Evolutionary conservation across 75 land plant species (phyloP).

Genomic region (Picea sitchensis): DNA sequence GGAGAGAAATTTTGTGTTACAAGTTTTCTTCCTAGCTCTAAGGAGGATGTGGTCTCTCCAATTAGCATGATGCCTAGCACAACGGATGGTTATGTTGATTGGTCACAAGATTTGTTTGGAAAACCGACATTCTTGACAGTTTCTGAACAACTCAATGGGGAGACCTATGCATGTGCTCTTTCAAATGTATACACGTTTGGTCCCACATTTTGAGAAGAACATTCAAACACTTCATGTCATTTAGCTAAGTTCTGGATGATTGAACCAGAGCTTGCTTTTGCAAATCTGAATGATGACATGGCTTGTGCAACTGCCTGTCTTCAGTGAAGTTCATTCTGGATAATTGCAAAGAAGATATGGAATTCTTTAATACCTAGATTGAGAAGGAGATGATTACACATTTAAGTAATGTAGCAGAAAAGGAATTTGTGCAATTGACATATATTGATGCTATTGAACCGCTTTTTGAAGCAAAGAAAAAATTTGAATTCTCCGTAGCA

Average conservation of each 20-base stretch:
- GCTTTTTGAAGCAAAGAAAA: constrained; percentile 63
- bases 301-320: constrained; percentile 97
- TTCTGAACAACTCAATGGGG: constrained; percentile 98
- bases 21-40: constrained; percentile 73
- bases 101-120: constrained; percentile 98
- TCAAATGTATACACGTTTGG: constrained; percentile 98
- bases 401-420: constrained; percentile 57
- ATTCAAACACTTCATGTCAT: constrained; percentile 89
- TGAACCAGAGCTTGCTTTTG: constrained; percentile 99
- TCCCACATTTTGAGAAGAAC: constrained; percentile 97
- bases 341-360: constrained; percentile 97
- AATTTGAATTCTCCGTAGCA: constrained; percentile 91
- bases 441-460: constrained; percentile 88
- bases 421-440: constrained; percentile 80
- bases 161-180: constrained; percentile 90
- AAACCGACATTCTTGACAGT: constrained; percentile 95
- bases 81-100: constrained; percentile 79
- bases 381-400: constrained; percentile 60
- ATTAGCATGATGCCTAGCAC: constrained; percentile 64
- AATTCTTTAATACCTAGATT: constrained; percentile 87
- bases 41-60: constrained; percentile 43
- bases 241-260: constrained; percentile 99
- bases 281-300: constrained; percentile 94
- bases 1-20: constrained; percentile 99
- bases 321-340: constrained; percentile 83